Evolutionary conservation across 306 rosid genomes (phyloP), one percentile per base, ranked within the genome.

Genomic region (Rubus parviflorus): DNA sequence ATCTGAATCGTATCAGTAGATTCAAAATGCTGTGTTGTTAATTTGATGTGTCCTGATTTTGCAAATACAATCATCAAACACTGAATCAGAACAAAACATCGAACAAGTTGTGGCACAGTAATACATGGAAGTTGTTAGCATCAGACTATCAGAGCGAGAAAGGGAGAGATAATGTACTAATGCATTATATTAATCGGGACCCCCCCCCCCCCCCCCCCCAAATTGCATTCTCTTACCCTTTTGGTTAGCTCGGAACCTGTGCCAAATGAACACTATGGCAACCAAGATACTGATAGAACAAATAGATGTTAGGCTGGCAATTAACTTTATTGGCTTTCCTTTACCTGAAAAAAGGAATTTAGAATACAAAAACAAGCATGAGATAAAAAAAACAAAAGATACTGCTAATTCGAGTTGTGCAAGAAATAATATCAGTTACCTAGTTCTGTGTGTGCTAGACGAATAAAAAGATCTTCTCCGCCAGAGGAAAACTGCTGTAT

Each of bases 401-500:
- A 45, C 9, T 25, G 9, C 73, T 49, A 38, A 63, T 4, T 40
- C 16, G 19, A 17, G 38, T 8, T 58, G 63, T 1, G 45, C 3
- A 48, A 49, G n/a, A 16, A 49, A 14, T 15, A n/a, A 2, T 13
- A 52, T 8, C 9, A 25, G 45, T 58, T 62, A 87, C 94, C 85
- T 40, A 82, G 74, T 77, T 89, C 86, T 35, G 84, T 47, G n/a
- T 64, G 30, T 23, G 88, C 68, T 42, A 70, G 77, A 56, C 84
- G 81, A 63, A 81, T 20, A 63, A 60, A 42, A 37, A 81, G 60
- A 43, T 62, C 81, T 12, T 0, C 54, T 10, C 84, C 80, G 0
- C 67, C 81, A 5, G 66, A 16, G 2, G 76, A 5, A n/a, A 48
- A 25, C 38, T 22, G 54, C 37, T 22, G 56, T 1, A 51, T 16